Base-by-base conservation (phyloP, 805 yeast species). In the Myxozyma mucilagina region DNA sequence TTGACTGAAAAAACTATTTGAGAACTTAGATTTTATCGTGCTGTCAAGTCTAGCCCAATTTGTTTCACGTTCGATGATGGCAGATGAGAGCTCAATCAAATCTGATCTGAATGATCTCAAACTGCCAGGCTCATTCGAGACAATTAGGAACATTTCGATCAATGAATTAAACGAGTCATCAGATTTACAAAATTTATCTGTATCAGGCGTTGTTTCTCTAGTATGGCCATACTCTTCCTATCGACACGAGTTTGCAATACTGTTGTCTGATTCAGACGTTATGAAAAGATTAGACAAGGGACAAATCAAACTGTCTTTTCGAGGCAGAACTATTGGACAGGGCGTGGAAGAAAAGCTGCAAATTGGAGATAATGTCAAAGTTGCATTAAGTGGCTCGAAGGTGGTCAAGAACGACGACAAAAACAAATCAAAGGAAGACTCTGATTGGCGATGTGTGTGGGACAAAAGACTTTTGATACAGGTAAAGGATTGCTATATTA, bases 161-260 rank as follows among this genome's bases (percentile, higher is more conserved):
- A 34, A 36, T 11, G 43, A n/a, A 4, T 14, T 56, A 11, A 11
- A n/a, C 31, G 50, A 53, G n/a, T 32, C 24, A n/a, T 10, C 47
- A 7, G 29, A 34, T 11, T 16, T 34, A 11, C 38, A 42, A 11
- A 18, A 31, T 4, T 43, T 47, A 5, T 57, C 7, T 16, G 13
- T 47, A 3, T 11, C 45, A 14, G 67, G 67, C 32, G 31, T 42
- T 41, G 55, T 61, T 11, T 60, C 67, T 16, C 52, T 57, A n/a
- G 18, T 61, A 1, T 63, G 61, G 61, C 67, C 67, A 5, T 63
- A 49, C 42, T 61, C 66, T n/a, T 56, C 67, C 8, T 11, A 34
- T 2, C 24, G 48, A 11, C 20, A 35, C n/a, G 47, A 51, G 14
- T 61, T 56, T 48, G 39, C 65, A 11, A 41, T 63, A 6, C 42